Base-by-base conservation (phyloP, 73 alveolate species). In the Symbiodinium natans region DNA sequence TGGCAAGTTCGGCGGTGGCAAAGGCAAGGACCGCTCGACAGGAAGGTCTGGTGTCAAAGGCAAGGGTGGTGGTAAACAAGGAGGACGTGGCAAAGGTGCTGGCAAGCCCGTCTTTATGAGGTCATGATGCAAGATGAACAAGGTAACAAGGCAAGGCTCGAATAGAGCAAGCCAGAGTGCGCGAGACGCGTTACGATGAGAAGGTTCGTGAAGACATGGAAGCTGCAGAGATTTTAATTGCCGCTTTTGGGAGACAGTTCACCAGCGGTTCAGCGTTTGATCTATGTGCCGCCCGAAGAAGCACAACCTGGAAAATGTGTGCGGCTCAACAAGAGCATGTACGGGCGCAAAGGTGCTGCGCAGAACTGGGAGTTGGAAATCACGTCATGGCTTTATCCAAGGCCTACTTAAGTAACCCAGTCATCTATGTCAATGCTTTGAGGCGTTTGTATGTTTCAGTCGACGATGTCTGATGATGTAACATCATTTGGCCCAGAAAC, bases 301-400 rank as follows among this genome's bases (percentile, higher is more conserved):
- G 73, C n/a, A 0, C 71, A 54, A 38, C 43, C 46, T 11, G 83
- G 29, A 41, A 10, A 21, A 0, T 87, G 94, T 39, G 83, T 71
- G 1, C 56, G 85, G 33, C 34, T 87, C 41, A 54, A 59, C 85
- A 87, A 87, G 34, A 68, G 86, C 27, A 87, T 87, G 95, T 59
- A 87, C 25, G 95, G 95, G 0, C 56, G 83, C n/a, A 41, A 71
- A 3, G 94, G 54, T 39, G 94, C 85, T 0, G 94, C 86, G 15
- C 56, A n/a, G 19, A 48, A 82, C 41, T 87, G 83, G 83, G 86
- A 87, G 71, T 7, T n/a, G 0, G 85, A 54, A 68, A 63, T 63
- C 63, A 63, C 83, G 8, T 82, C 9, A 27, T 36, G 94, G 94
- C 3, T 87, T 87, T 38, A 25, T 56, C 3, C 86, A 52, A 0